Evolutionary conservation across 2,329 filamentous ascomycete genomes (phyloP), one percentile per base, ranked within the genome.

Genomic region (Venturia asperata): DNA sequence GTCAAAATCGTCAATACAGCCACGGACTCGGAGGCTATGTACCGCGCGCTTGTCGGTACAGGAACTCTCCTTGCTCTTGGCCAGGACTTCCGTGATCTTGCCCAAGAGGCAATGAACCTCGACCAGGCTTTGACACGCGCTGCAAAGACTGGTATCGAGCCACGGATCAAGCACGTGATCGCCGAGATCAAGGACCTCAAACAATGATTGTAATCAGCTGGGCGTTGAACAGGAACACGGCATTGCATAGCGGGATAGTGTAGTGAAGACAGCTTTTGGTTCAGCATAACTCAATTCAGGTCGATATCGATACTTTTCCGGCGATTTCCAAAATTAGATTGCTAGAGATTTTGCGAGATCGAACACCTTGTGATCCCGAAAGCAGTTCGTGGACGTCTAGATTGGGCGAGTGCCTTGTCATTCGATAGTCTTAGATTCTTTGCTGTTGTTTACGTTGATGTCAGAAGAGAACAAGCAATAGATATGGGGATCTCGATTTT

Each of bases 11-110:
- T 96, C 0, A 77, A 80, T 6, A 82, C 80, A 3, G 87, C 90
- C 68, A 85, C 81, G 2, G 92, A 97, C 70, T 85, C 87, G 0
- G 94, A 97, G 73, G 90, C 91, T 0, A 77, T 94, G 3, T 97
- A 92, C 74, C 86, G 94, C 27, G 85, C 86, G 0, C 81, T 97
- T 6, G 90, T 96, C 7, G 91, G 90, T 0, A 77, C 93, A 0
- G 95, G 94, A 0, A 99, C 92, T 1, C 74, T 95, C 66, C 74
- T 91, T 30, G 81, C 80, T 6, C 77, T 89, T 17, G 81, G 86
- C n/a, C 78, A 79, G 7, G 82, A 87, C 64, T 82, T 87, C 66
- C 83, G 80, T 69, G 78, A 79, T 70, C 82, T 83, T 45, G 82
- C 83, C 64, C 81, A 81, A 74, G 82, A 86, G 68, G 77, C 87